phyloP scores from a whole-genome alignment of 441 rosid species.

The Pelargonium cotyledonis region DNA sequence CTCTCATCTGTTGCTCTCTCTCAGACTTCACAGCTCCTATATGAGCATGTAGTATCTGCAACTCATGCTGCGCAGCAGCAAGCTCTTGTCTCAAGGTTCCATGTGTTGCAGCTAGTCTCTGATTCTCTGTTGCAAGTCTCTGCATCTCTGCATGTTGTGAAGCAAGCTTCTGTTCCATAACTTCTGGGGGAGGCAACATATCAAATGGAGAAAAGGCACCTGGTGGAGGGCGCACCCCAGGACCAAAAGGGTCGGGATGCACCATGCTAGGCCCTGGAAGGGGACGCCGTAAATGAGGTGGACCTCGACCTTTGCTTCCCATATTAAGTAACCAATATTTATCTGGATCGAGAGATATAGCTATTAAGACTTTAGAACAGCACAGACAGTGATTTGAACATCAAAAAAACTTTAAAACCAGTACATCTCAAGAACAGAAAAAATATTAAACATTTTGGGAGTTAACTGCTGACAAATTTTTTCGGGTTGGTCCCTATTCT shows the following conservation, averaged over 20 bases:
- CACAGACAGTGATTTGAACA: neutral
- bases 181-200: constrained; percentile 72
- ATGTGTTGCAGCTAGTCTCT: constrained; percentile 76
- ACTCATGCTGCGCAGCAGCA: constrained; percentile 83
- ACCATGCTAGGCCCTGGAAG: constrained; percentile 50
- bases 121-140: constrained; percentile 81
- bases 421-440: neutral
- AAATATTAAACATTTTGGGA: neutral
- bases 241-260: constrained; percentile 52
- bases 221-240: constrained; percentile 41
- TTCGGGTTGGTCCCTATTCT: neutral
- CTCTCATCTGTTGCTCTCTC: constrained; percentile 73
- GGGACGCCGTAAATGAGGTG: constrained; percentile 60
- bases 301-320: constrained; percentile 81
- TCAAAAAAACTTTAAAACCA: neutral
- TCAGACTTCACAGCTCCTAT: constrained; percentile 66
- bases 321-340: constrained; percentile 25
- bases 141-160: constrained; percentile 83
- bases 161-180: constrained; percentile 83
- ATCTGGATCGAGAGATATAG: constrained; percentile 20
- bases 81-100: constrained; percentile 73
- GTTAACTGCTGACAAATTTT: neutral
- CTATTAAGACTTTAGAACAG: neutral
- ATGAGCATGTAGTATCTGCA: constrained; percentile 69
- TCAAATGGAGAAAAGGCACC: constrained; percentile 56